A percentile compares a stretch with the other conserved stretches of the same genome.
Conservation (phyloP, 2,329 filamentous ascomycete species). For the Penicillium frequentans region DNA sequence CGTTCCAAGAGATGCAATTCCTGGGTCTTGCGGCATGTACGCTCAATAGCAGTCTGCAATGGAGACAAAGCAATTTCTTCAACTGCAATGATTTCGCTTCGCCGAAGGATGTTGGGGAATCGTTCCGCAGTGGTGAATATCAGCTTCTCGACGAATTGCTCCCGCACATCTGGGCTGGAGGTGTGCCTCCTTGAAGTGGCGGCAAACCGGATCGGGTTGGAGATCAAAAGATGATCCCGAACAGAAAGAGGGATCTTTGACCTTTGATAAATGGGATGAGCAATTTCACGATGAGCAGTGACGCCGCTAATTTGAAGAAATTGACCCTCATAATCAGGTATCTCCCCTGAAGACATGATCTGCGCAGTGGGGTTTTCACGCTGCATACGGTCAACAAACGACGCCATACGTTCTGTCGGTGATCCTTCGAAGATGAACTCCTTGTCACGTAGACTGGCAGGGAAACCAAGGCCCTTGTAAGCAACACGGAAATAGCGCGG, state of each 20-base stretch:
- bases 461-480: conserved; percentile 88
- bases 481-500: conserved; percentile 89
- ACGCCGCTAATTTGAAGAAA: conserved; percentile 81
- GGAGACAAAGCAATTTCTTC: conserved; percentile 68
- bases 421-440: conserved; percentile 88
- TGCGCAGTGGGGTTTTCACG: conserved; percentile 85
- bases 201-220: conserved; percentile 75
- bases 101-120: conserved; percentile 86
- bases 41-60: conserved; percentile 84
- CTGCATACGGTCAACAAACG: conserved; percentile 89
- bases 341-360: conserved; percentile 68
- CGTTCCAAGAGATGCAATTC: conserved; percentile 78
- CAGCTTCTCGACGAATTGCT: conserved; percentile 79
- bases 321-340: conserved; percentile 85
- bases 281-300: conserved; percentile 76
- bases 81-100: conserved; percentile 76
- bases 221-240: conserved; percentile 80
- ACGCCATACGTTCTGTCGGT: conserved; percentile 71
- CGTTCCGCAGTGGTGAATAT: conserved; percentile 79
- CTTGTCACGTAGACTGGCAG: conserved; percentile 77
- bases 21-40: conserved; percentile 85
- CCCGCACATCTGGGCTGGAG: conserved; percentile 63
- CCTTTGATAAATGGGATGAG: conserved; percentile 82
- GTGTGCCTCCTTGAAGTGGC: conserved; percentile 71
- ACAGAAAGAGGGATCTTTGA: conserved; percentile 79